Evolutionary conservation across 495 filamentous ascomycete species (phyloP).

Genomic region (Penicillium silybi): DNA sequence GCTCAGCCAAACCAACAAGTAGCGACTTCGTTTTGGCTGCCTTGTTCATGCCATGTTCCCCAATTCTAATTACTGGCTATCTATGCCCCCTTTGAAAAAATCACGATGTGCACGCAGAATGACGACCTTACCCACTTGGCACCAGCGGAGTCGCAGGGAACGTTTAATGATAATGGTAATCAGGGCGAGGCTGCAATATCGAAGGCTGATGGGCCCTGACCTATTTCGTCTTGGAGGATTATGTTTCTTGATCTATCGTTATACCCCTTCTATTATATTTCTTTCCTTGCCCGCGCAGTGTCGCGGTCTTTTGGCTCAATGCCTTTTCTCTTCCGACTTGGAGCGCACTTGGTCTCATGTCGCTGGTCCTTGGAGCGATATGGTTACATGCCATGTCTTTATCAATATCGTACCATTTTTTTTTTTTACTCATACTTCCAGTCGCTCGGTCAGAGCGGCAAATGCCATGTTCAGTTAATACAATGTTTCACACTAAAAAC

Average conservation of each 20-base stretch:
- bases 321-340: not conserved
- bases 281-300: not conserved
- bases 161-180: slow-evolving; percentile 43
- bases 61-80: slow-evolving; percentile 4
- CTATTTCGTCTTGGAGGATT: not conserved
- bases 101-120: slow-evolving; percentile 33
- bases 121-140: slow-evolving; percentile 25
- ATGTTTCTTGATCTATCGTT: slow-evolving; percentile 20
- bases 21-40: not conserved
- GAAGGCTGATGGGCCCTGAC: slow-evolving; percentile 1
- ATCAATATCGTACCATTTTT: slow-evolving; percentile 2
- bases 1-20: not conserved
- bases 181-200: slow-evolving; percentile 16
- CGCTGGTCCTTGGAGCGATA: not conserved
- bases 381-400: not conserved
- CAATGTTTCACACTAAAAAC: slow-evolving; percentile 27
- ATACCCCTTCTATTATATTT: slow-evolving; percentile 24
- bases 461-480: not conserved
- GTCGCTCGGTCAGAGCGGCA: not conserved
- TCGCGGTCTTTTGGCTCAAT: slow-evolving; percentile 1
- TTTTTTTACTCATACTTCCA: not conserved
- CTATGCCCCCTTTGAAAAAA: slow-evolving; percentile 10
- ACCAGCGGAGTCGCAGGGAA: slow-evolving; percentile 23
- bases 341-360: not conserved
- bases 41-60: not conserved